Conservation (phyloP, 2,329 filamentous ascomycete genomes). For the Penicillium sp. region DNA sequence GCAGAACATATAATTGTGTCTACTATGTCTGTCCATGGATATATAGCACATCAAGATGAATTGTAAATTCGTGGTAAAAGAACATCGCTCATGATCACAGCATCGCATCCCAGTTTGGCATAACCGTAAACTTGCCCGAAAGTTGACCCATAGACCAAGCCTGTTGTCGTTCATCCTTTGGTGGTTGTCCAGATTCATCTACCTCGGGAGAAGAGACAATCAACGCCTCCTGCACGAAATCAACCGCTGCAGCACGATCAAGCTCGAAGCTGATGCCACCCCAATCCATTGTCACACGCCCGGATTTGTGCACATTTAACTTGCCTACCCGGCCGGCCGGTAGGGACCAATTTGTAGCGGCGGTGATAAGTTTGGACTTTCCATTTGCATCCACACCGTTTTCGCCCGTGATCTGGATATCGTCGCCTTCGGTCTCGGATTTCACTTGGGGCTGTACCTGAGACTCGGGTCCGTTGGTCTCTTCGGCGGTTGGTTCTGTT, state of each 20-base stretch:
- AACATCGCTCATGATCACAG: conserved; percentile 22
- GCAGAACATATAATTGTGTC: not conserved
- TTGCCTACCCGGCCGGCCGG: conserved; percentile 60
- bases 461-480: conserved; percentile 1
- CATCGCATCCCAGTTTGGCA: conserved; percentile 60
- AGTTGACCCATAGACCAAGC: conserved; percentile 61
- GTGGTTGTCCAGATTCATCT: conserved; percentile 17
- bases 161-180: conserved; percentile 34
- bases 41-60: no score
- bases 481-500: not conserved
- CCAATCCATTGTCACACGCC: conserved; percentile 63
- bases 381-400: conserved; percentile 10
- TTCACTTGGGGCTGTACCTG: conserved; percentile 14
- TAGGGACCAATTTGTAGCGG: conserved; percentile 43
- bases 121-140: conserved; percentile 65
- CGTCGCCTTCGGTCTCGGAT: conserved; percentile 36
- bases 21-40: not conserved
- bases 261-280: conserved; percentile 61
- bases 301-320: conserved; percentile 61
- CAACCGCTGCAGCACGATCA: conserved; percentile 55
- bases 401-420: conserved; percentile 28
- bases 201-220: conserved; percentile 31
- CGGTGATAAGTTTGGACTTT: conserved; percentile 39
- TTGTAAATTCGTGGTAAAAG: not conserved
- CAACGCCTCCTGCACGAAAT: conserved; percentile 63